Percentiles rank a stretch among this genome's conserved stretches.
These are phyloP conservation scores for Mangifera indica DNA, from an alignment of 345 rosid genomes.

Conservation along the genomic window DNA sequence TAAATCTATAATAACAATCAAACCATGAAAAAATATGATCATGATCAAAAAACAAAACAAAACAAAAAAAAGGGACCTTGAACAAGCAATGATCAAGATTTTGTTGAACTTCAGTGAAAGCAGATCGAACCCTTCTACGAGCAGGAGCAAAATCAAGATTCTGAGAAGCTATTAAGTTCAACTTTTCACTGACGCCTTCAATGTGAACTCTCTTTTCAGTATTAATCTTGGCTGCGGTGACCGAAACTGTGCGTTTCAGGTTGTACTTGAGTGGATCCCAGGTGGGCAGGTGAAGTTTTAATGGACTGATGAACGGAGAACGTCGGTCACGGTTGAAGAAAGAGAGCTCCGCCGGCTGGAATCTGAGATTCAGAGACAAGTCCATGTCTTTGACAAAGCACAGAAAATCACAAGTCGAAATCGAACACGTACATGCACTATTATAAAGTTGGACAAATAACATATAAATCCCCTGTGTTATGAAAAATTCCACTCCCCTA, in stretches of 20 bases:
- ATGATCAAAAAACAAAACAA: not conserved
- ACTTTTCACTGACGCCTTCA: constrained; percentile 63
- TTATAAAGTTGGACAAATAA: too few species aligned
- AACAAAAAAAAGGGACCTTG: constrained; percentile 44
- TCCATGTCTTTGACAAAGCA: constrained; percentile 23
- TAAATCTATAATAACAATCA: not conserved
- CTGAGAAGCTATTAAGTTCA: constrained; percentile 64
- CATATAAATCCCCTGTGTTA: too few species aligned
- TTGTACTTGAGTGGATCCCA: not conserved
- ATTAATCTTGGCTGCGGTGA: constrained; percentile 22
- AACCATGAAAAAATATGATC: too few species aligned
- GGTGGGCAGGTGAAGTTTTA: constrained; percentile 6
- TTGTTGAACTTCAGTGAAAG: constrained; percentile 60
- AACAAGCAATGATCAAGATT: constrained; percentile 85
- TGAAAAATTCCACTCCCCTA: too few species aligned
- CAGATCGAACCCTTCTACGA: constrained; percentile 67
- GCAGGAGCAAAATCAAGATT: constrained; percentile 73
- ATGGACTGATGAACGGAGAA: constrained; percentile 13
- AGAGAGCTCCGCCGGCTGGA: constrained; percentile 18
- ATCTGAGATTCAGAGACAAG: constrained; percentile 23
- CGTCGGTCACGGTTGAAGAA: constrained; percentile 19
- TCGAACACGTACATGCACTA: too few species aligned
- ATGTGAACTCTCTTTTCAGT: constrained; percentile 16
- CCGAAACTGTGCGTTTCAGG: not conserved
- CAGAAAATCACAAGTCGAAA: not conserved